Evolutionary conservation across 495 filamentous ascomycete species (phyloP), one percentile per base, ranked within the genome.

Genomic region (Xylaria intraflava): DNA sequence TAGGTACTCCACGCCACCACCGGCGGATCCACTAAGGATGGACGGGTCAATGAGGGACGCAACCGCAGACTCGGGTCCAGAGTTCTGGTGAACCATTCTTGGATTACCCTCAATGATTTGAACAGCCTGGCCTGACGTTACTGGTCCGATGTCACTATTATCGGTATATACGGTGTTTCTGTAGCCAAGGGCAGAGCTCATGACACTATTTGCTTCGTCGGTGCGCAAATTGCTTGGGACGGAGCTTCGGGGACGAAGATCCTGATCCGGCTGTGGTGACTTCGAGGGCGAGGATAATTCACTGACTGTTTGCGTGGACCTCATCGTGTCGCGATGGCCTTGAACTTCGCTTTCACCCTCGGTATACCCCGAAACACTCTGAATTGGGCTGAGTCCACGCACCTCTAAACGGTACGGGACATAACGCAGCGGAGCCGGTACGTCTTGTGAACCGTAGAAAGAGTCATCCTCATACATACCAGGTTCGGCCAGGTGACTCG

Each of bases 1-100:
- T 17, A 3, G 2, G 46, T 67, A 62, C 2, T 76, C 51, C 20
- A 64, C 64, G 22, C 69, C 69, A 38, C 42, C 54, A 30, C 58
- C 51, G 0, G 53, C 57, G 19, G 72, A 85, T 9, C 71, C 72
- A 2, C 67, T 86, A 14, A 89, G 41, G n/a, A 84, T 76, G 2
- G 90, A 92, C 8, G 84, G 86, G 30, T 94, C 87, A 42, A 89
- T 79, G 8, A 96, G 75, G 7, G 89, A 94, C 10, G 90, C 91
- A 30, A 95, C 90, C 20, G 85, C 85, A 29, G 90, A 95, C 67
- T 95, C 89, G 4, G 92, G 84, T 6, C 77, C 85, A n/a, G 78
- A 52, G 3, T 83, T 84, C 6, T 77, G 79, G 45, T 87, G 83
- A 2, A 90, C 77, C 62, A 87, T 87, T 45, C 86, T 75, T 16